A percentile compares a stretch with the other conserved stretches of the same genome.
phyloP scores from a whole-genome alignment of 2,329 filamentous ascomycete species.

The Diatrype stigma region DNA sequence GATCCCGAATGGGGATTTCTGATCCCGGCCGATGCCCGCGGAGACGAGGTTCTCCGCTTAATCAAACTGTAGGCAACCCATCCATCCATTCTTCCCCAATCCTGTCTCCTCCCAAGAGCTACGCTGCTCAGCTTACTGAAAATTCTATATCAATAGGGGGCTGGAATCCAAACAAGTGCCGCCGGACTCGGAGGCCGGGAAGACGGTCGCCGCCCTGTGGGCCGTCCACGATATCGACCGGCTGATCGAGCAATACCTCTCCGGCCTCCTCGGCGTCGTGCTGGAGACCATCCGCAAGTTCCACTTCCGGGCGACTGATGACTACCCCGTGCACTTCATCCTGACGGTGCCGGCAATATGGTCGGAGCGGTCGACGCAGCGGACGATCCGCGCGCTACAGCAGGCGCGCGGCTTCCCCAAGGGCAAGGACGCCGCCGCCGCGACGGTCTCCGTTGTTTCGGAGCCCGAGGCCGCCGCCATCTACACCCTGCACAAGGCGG shows the following conservation, averaged over 20 bases:
- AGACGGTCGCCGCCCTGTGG: not conserved
- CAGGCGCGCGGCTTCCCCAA: constrained; percentile 29
- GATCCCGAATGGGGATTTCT: constrained; percentile 48
- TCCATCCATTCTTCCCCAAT: not conserved
- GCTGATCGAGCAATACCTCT: constrained; percentile 37
- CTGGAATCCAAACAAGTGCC: not conserved
- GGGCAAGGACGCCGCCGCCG: too few relatives aligned
- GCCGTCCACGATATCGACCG: not conserved
- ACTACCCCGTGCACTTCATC: constrained; percentile 46
- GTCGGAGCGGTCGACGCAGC: constrained; percentile 50
- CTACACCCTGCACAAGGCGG: constrained; percentile 41
- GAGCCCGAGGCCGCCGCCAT: constrained; percentile 52
- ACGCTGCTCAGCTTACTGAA: not conserved
- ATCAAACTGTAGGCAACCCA: constrained; percentile 45
- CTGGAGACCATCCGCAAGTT: constrained; percentile 34
- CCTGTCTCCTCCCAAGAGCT: constrained; percentile 14
- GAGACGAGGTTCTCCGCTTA: constrained; percentile 38
- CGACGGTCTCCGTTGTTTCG: constrained; percentile 42
- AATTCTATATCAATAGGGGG: not conserved
- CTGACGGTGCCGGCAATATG: constrained; percentile 57
- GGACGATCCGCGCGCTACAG: constrained; percentile 43
- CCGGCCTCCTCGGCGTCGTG: constrained; percentile 41
- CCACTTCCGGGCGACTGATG: too few relatives aligned
- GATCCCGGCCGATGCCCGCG: constrained; percentile 36
- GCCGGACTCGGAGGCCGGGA: not conserved